Evolutionary conservation across 2,329 filamentous ascomycete genomes (phyloP).

Genomic region (Fusarium chlamydosporum): DNA sequence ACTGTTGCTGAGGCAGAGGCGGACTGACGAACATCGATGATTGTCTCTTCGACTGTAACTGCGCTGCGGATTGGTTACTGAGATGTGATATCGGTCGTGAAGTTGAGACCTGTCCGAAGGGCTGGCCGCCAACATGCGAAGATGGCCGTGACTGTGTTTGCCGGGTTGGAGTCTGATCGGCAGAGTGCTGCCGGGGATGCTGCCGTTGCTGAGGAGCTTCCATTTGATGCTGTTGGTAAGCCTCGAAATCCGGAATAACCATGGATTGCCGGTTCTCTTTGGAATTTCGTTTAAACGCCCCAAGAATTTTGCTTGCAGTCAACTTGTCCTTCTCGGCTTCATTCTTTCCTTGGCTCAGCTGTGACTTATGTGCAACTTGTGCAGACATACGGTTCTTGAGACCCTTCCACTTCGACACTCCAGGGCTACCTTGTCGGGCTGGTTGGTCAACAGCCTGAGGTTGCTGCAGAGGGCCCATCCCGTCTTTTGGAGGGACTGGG

Average conservation of each 20-base stretch:
- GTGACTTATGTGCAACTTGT: conserved; percentile 48
- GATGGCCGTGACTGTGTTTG: conserved; percentile 30
- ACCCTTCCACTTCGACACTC: conserved; percentile 54
- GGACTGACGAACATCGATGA: conserved; percentile 40
- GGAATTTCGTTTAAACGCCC: conserved; percentile 54
- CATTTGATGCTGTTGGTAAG: conserved; percentile 44
- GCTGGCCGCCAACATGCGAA: conserved; percentile 31
- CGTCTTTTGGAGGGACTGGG: conserved; percentile 36
- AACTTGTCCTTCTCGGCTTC: conserved; percentile 44
- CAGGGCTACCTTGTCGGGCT: conserved; percentile 40
- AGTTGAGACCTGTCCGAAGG: conserved; percentile 32
- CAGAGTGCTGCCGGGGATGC: conserved; percentile 26
- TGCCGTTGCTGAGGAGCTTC: conserved; percentile 31
- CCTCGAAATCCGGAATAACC: conserved; percentile 29
- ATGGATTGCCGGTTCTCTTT: conserved; percentile 49
- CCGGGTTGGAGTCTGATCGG: conserved; percentile 17
- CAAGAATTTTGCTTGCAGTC: conserved; percentile 50
- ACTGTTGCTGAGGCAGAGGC: conserved; percentile 36
- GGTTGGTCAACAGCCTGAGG: conserved; percentile 25
- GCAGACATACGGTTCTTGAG: conserved; percentile 53
- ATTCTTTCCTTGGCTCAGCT: conserved; percentile 35
- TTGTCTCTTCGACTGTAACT: conserved; percentile 39
- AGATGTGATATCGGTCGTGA: conserved; percentile 36
- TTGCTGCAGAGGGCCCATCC: conserved; percentile 16
- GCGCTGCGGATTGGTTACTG: conserved; percentile 30